Evolutionary conservation across 2,329 filamentous ascomycete species (phyloP), one percentile per base, ranked within the genome.

Genomic region (Pyricularia pennisetigena): DNA sequence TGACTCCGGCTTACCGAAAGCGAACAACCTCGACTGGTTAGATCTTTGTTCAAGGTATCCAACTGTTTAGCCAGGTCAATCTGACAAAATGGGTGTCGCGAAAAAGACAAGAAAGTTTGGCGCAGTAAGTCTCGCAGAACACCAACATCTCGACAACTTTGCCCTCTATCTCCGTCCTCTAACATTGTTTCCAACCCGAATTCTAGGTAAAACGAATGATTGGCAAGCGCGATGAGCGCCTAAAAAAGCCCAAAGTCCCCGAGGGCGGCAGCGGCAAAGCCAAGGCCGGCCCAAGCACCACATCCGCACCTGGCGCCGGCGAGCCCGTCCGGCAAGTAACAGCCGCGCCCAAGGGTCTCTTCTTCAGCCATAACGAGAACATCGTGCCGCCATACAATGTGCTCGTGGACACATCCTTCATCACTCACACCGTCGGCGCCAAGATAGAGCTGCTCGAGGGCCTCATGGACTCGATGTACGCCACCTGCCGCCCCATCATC

Each of bases 31-130:
- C 16, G n/a, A n/a, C n/a, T 49, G 41, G n/a, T 49, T 49, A n/a
- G n/a, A n/a, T n/a, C n/a, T n/a, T 8, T 49, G 20, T 49, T n/a
- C 16, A n/a, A 49, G 41, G 8, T 49, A 4, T n/a, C n/a, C 6
- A 14, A 9, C 41, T 49, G 41, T 49, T 49, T 3, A 49, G 3
- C 20, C 20, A 49, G 41, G 20, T 49, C 41, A 63, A 35, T n/a
- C 32, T 8, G 64, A n/a, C 73, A 78, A 70, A 49, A 97, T 97
- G 94, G 94, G 93, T 80, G 87, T 93, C 73, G 87, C 89, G 71
- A 97, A 97, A 83, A 92, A 89, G 78, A 97, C 92, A 67, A 89
- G 94, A 82, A 97, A 97, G 82, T 98, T 97, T 78, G 94, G 88
- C 5, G 69, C 71, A 63, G 73, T 72, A 71, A 68, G 73, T 74